Percentiles rank a stretch among this genome's conserved stretches.
These are phyloP conservation scores for Alopecurus myosuroides DNA, from an alignment of 176 grass and related monocot genomes.

Conservation along the genomic window DNA sequence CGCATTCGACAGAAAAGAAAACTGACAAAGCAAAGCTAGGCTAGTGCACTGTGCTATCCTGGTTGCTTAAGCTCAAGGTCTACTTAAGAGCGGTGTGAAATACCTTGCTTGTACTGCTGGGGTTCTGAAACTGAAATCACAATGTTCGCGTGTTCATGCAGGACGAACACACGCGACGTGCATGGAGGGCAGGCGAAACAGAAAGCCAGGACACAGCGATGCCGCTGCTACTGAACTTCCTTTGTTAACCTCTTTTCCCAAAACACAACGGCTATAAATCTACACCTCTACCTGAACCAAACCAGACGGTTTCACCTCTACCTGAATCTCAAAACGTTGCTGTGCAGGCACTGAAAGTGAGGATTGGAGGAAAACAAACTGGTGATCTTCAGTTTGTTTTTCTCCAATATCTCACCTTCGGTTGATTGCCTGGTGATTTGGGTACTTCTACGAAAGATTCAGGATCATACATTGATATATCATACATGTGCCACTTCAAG, in stretches of 20 bases:
- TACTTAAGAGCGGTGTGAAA: neutral
- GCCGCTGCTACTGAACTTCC: neutral
- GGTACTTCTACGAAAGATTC: neutral
- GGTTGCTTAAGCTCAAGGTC: neutral
- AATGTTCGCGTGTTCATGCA: neutral
- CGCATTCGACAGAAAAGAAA: neutral
- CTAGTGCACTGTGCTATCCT: neutral
- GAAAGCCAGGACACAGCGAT: neutral
- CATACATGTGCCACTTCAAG: neutral
- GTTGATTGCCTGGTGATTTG: neutral
- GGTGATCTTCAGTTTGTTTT: neutral
- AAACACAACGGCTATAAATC: neutral
- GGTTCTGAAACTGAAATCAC: neutral
- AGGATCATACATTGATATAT: neutral
- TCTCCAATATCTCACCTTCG: constrained; percentile 7
- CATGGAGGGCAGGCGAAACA: constrained; percentile 28
- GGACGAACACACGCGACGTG: neutral
- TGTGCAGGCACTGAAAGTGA: neutral
- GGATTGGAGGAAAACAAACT: constrained; percentile 44
- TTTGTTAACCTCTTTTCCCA: neutral
- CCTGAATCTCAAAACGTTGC: too few relatives aligned
- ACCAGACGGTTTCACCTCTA: neutral
- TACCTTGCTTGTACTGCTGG: neutral
- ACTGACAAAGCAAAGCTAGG: neutral
- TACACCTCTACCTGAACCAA: neutral